Evolutionary conservation across 148 eudicot species (phyloP), one percentile per base, ranked within the genome.

Genomic region (Vaccinium myrtillus): DNA sequence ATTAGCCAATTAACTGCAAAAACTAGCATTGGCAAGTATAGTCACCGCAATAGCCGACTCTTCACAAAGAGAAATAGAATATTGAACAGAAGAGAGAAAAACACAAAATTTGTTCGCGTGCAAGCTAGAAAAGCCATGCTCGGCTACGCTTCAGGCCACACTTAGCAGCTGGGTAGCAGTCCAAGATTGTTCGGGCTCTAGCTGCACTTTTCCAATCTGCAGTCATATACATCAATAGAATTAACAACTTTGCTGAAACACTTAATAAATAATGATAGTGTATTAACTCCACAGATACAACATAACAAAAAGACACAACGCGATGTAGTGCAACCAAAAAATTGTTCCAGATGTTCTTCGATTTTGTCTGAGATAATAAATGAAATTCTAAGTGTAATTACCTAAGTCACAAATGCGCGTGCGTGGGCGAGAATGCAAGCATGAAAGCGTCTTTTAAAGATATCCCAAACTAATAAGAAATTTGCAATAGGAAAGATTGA

Each of bases 161-260:
- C 87, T 92, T 54, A 96, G 89, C 48, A 81, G 84, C 82, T 94
- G 98, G 59, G 91, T 87, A 12, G 99, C 98, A 16, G 93, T 91
- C 99, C 99, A 96, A 49, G 98, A 91, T 82, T 93, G 91, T 50
- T 87, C 83, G 43, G 99, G 97, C 87, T 91, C 91, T 53, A 96
- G 91, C 86, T 89, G 80, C 73, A 96, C 98, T 82, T 89, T 86
- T 85, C 89, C 88, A 76, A 94, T 93, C 99, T 96, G 93, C 25
- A 71, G 59, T 32, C 39, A 78, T n/a, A 23, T 53, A 77, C 61
- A 30, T 0, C 32, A 30, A 55, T 71, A 30, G n/a, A 32, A 81
- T 67, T 0, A 79, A 21, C 23, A 15, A 73, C n/a, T 73, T 36
- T 73, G 15, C 1, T 0, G 10, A 36, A 71, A 70, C 8, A 71